Evolutionary conservation across 2,329 filamentous ascomycete genomes (phyloP), one percentile per base, ranked within the genome.

Genomic region (Neonectria sp.): DNA sequence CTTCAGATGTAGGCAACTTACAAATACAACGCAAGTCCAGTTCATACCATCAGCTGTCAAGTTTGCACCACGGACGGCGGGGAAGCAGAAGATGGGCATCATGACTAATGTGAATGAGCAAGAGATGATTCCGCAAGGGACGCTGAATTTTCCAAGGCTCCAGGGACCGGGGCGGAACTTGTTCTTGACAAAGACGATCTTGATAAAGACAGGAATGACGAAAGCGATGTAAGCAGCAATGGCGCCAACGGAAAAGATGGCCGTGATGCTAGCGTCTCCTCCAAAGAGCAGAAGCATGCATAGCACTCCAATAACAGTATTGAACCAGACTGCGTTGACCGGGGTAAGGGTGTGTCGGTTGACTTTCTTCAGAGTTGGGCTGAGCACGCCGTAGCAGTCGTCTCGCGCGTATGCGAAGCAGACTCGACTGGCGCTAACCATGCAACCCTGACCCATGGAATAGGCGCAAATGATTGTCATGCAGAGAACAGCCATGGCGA

Each of bases 31-130:
- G 21, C 57, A 57, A 6, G 65, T 68, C 65, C 65, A 68, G 61
- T 68, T 65, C 65, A 68, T 68, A 27, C 65, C 65, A 11, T 65
- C 65, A 3, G 65, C 52, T 5, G 56, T 62, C 40, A 68, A 35
- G 29, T 65, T 48, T 4, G 25, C 31, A 0, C 65, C 65, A 4
- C 37, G 46, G 13, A 40, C 48, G 9, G 65, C 56, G 1, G 65
- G 65, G 31, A 68, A 68, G 25, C 65, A 65, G 58, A 68, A 68
- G n/a, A 68, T 68, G 27, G 65, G 65, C 61, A 65, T 51, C 65
- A 68, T 68, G n/a, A 68, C 62, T 29, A 68, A 21, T 1, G 53
- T 48, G 15, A 68, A 68, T 11, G 45, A 7, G 31, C 61, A 65
- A 1, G 65, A 68, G 2, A 40, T 35, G 12, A 68, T 58, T 6